Percentiles rank a stretch among this genome's conserved stretches.
phyloP scores from a whole-genome alignment of 768 basidiomycete genomes.

The Pisolithus tinctorius region DNA sequence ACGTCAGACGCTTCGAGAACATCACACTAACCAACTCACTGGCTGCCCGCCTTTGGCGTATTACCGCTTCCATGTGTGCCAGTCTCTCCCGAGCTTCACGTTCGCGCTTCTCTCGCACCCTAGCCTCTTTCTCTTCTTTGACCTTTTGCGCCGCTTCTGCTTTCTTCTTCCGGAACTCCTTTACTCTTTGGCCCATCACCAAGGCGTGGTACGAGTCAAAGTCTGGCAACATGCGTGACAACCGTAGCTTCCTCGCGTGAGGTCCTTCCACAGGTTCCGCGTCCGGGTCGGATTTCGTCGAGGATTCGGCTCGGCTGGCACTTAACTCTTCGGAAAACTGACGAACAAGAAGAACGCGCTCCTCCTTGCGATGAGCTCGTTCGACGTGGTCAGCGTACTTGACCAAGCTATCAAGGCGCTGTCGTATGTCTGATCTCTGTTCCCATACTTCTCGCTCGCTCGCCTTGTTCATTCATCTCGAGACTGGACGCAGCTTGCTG shows the following conservation, averaged over 20 bases:
- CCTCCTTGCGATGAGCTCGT: conserved; percentile 88
- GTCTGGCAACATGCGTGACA: conserved; percentile 66
- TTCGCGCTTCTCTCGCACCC: conserved; percentile 39
- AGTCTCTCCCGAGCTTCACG: conserved; percentile 14
- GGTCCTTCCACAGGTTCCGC: conserved; percentile 46
- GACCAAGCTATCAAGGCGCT: conserved; percentile 66
- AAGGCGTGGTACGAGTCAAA: conserved; percentile 47
- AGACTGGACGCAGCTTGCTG: not conserved
- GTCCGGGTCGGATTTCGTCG: conserved; percentile 50
- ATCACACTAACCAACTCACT: conserved; percentile 32
- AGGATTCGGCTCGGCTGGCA: conserved; percentile 62
- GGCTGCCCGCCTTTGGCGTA: conserved; percentile 37
- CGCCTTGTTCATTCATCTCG: not conserved
- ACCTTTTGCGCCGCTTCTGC: conserved; percentile 60
- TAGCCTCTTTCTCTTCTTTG: conserved; percentile 76
- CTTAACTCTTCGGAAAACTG: conserved; percentile 82
- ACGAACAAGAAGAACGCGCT: conserved; percentile 72
- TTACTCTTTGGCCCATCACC: conserved; percentile 52
- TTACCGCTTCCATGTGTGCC: conserved; percentile 26
- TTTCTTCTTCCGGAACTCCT: conserved; percentile 57
- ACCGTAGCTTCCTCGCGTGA: conserved; percentile 63
- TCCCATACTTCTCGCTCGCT: not conserved
- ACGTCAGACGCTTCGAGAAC: conserved; percentile 11
- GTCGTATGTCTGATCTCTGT: conserved; percentile 17
- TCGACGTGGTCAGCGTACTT: conserved; percentile 92